Base-by-base conservation (phyloP, 495 filamentous ascomycete species). In the Lasiosphaeriaceae sp. region DNA sequence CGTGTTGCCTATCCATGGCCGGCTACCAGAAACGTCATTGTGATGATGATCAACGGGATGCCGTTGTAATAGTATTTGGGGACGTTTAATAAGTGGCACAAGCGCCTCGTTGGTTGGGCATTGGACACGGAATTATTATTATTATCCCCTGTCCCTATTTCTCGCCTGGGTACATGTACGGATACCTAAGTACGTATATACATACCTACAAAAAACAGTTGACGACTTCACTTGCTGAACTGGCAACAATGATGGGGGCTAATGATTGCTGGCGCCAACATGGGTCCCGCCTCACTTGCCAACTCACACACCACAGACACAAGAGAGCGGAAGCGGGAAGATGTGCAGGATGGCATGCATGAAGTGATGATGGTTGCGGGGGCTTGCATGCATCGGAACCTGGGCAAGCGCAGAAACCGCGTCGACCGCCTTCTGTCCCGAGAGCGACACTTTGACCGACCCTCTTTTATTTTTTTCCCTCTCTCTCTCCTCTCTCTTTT, bases 291-390 rank as follows among this genome's bases (percentile, higher is more conserved):
- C 41, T 44, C 41, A 44, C 14, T 44, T 23, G 52, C 37, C 21
- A 34, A 16, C 43, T 47, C 24, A 29, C 16, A 56, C 4, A 21
- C 50, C 24, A 29, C 16, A 56, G 8, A 21, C 50, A 31, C 3
- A 41, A 29, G 17, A 22, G 31, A 9, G 49, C 47, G 54, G 46
- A 41, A 43, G 34, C 29, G 54, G 31, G 34, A 47, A 46, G 39
- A 47, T 16, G 39, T 45, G 54, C 47, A 50, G 39, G 48, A 57
- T 57, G 35, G 55, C 55, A 51, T 57, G 55, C 55, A 57, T 50
- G 55, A 35, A 9, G 26, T 31, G 26, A 31, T 31, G 26, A 31
- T 20, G 44, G 21, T 21, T 20, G 39, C n/a, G n/a, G n/a, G n/a
- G n/a, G 11, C 55, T 21, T 52, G 39, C 48, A 45, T 57, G 48